These are phyloP conservation scores for Aspergillus kassunensis DNA, from an alignment of 495 filamentous ascomycete species.

Conservation along the genomic window DNA sequence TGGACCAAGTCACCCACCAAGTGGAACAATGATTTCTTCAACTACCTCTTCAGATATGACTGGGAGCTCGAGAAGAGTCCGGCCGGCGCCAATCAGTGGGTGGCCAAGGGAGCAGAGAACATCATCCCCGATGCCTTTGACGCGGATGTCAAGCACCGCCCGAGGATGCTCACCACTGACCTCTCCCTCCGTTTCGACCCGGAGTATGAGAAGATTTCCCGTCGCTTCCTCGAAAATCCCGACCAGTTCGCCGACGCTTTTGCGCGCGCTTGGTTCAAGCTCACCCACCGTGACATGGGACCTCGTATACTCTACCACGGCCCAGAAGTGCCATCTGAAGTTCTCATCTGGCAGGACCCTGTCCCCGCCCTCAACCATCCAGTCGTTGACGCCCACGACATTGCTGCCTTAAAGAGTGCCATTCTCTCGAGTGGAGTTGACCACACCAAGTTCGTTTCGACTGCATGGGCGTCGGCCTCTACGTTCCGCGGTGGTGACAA, in stretches of 20 bases:
- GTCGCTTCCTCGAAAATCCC: conserved; percentile 60
- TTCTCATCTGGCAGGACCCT: conserved; percentile 62
- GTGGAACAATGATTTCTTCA: conserved; percentile 64
- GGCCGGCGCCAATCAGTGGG: conserved; percentile 69
- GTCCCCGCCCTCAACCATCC: conserved; percentile 53
- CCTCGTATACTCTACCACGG: conserved; percentile 63
- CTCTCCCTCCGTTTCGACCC: conserved; percentile 66
- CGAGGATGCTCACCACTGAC: conserved; percentile 67
- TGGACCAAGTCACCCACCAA: conserved; percentile 68
- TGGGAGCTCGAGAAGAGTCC: conserved; percentile 73
- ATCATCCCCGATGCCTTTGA: conserved; percentile 68
- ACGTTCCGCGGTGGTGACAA: conserved; percentile 73
- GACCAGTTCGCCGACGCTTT: conserved; percentile 64
- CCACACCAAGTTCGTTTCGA: conserved; percentile 52
- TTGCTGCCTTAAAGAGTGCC: conserved; percentile 58
- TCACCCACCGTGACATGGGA: conserved; percentile 70
- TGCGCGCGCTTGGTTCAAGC: conserved; percentile 72
- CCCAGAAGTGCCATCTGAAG: conserved; percentile 63
- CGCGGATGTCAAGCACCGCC: conserved; percentile 58
- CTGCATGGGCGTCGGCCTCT: conserved; percentile 66
- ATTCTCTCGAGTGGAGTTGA: conserved; percentile 56
- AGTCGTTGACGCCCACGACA: conserved; percentile 54
- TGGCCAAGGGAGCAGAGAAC: conserved; percentile 59
- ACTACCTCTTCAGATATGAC: conserved; percentile 72
- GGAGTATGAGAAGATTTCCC: conserved; percentile 67